A percentile compares a stretch with the other conserved stretches of the same genome.
phyloP scores from a whole-genome alignment of 352 stramenopile genomes.

The Phytophthora syringae region DNA sequence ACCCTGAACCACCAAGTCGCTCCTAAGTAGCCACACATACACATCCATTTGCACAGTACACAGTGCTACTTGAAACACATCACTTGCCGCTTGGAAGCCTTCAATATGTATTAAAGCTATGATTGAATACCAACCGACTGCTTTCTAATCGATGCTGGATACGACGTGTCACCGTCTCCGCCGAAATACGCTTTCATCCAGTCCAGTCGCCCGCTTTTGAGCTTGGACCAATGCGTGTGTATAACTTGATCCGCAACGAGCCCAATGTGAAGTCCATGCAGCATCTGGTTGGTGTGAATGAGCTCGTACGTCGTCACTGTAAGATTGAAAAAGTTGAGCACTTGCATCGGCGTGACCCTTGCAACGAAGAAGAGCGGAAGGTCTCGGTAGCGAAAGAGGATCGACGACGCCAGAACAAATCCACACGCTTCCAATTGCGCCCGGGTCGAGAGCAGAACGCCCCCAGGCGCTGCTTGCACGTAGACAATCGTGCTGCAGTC shows the following conservation, averaged over 20 bases:
- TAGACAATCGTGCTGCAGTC: slow-evolving; percentile 42
- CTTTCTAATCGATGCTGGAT: slow-evolving; percentile 10
- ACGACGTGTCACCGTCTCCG: slow-evolving; percentile 22
- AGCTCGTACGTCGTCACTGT: slow-evolving; percentile 42
- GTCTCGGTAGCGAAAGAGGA: slow-evolving; percentile 44
- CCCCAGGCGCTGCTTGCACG: slow-evolving; percentile 18
- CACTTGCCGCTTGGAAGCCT: no score
- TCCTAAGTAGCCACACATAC: background rate
- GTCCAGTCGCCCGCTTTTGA: slow-evolving; percentile 27
- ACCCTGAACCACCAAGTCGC: background rate
- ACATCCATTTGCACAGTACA: background rate
- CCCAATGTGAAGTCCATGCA: slow-evolving; percentile 22
- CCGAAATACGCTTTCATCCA: slow-evolving; percentile 15
- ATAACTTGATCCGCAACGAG: slow-evolving; percentile 39
- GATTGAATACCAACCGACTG: no score
- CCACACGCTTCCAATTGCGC: slow-evolving; percentile 38
- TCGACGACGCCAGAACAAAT: slow-evolving; percentile 37
- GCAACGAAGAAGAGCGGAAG: slow-evolving; percentile 36
- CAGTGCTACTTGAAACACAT: background rate
- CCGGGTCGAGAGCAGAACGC: slow-evolving; percentile 33
- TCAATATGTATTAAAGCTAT: no score
- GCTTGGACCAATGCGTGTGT: slow-evolving; percentile 37
- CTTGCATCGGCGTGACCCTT: slow-evolving; percentile 24
- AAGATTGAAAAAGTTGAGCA: slow-evolving; percentile 46
- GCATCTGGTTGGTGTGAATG: slow-evolving; percentile 14